These are phyloP conservation scores for Fusarium sublunatum DNA, from an alignment of 2,329 filamentous ascomycete genomes.

Conservation along the genomic window DNA sequence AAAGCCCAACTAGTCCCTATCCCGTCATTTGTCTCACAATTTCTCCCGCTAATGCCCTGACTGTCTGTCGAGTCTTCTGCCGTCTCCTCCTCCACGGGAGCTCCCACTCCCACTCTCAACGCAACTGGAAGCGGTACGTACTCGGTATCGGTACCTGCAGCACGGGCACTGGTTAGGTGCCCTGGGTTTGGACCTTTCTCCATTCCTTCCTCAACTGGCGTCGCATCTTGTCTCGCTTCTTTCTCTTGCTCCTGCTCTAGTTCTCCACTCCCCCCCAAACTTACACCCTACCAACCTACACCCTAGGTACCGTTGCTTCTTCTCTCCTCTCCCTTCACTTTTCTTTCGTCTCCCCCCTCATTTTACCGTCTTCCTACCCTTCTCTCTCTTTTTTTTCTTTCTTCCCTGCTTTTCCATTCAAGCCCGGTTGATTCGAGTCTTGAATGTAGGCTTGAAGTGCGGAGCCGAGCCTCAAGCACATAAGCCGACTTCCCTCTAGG, in stretches of 20 bases:
- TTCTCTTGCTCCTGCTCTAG: constrained; percentile 28
- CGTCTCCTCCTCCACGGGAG: constrained; percentile 15
- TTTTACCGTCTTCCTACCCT: constrained; percentile 25
- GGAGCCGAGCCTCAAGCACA: constrained; percentile 35
- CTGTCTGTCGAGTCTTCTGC: constrained; percentile 15
- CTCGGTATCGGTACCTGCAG: constrained; percentile 15
- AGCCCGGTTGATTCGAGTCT: constrained; percentile 42
- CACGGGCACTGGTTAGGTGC: no score
- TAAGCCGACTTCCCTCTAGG: constrained; percentile 1
- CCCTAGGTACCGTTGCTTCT: constrained; percentile 1
- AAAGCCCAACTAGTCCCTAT: constrained; percentile 20
- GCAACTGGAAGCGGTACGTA: constrained; percentile 32
- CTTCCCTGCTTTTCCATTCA: constrained; percentile 35
- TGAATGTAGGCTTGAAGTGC: constrained; percentile 37
- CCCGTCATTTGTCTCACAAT: constrained; percentile 38
- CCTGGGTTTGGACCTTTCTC: constrained; percentile 11
- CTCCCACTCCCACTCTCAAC: constrained; percentile 20
- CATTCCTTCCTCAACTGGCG: constrained; percentile 37
- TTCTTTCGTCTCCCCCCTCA: constrained; percentile 29
- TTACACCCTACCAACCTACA: constrained; percentile 28
- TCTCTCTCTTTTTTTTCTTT: constrained; percentile 16
- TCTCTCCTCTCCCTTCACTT: constrained; percentile 36
- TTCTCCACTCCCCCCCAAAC: constrained; percentile 27
- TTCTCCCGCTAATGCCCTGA: constrained; percentile 22
- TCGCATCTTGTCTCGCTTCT: constrained; percentile 45